phyloP scores from a whole-genome alignment of 768 basidiomycete species.

The Rhodocollybia butyracea region DNA sequence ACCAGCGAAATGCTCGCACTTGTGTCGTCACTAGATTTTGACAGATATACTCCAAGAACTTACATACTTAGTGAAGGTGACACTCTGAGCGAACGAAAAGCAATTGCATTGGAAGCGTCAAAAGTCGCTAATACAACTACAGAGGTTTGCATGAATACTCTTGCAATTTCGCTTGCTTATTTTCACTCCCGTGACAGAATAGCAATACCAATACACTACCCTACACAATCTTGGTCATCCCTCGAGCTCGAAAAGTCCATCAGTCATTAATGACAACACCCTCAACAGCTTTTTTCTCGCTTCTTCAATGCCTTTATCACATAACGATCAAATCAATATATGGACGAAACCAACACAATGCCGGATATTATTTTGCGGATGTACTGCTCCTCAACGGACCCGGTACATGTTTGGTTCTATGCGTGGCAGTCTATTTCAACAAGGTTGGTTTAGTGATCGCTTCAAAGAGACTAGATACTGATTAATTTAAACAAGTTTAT shows the following conservation, averaged over 20 bases:
- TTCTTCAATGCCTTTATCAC: conserved; percentile 58
- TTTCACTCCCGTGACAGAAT: not conserved
- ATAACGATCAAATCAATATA: conserved; percentile 38
- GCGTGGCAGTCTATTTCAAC: conserved; percentile 64
- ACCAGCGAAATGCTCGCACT: conserved; percentile 83
- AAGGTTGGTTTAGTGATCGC: conserved; percentile 45
- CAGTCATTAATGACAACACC: conserved; percentile 73
- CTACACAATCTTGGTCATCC: conserved; percentile 64
- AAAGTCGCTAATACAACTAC: conserved; percentile 19
- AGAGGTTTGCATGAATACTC: not conserved
- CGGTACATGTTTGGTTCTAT: conserved; percentile 86
- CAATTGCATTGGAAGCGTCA: conserved; percentile 54
- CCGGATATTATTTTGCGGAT: conserved; percentile 50
- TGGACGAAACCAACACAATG: conserved; percentile 9
- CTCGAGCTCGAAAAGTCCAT: conserved; percentile 85
- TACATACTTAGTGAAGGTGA: conserved; percentile 88
- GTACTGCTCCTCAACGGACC: conserved; percentile 90
- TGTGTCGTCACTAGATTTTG: conserved; percentile 67
- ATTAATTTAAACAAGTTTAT: conserved; percentile 53
- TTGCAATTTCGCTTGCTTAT: not conserved
- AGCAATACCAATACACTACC: not conserved
- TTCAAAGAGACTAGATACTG: not conserved
- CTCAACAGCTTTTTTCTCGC: conserved; percentile 58
- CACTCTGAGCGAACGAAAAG: conserved; percentile 70
- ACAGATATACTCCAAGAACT: conserved; percentile 69